Conservation (phyloP, 2,329 filamentous ascomycete species). For the Aspergillus japonicus region DNA sequence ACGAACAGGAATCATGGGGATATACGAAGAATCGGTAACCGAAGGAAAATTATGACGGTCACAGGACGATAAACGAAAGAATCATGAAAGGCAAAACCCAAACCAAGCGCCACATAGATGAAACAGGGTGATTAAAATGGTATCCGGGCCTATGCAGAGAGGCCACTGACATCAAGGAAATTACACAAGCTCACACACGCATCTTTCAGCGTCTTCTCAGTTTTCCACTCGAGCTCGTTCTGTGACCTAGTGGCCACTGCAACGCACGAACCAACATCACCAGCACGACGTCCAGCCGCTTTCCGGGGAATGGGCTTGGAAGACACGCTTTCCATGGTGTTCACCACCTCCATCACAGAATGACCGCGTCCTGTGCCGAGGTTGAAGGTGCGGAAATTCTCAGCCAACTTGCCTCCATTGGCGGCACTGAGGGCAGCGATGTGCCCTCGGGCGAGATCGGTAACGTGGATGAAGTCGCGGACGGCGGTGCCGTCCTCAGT, state of each 20-base stretch:
- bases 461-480: constrained; percentile 67
- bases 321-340: constrained; percentile 40
- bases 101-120: constrained; percentile 5
- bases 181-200: constrained; percentile 41
- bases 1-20: background rate
- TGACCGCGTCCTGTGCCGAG: constrained; percentile 40
- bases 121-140: constrained; percentile 6
- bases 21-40: background rate
- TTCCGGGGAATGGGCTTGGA: constrained; percentile 34
- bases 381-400: constrained; percentile 46
- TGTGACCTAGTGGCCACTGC: constrained; percentile 40
- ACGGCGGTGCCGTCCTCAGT: constrained; percentile 65
- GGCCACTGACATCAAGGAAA: constrained; percentile 35
- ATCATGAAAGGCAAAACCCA: background rate
- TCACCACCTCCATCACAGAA: constrained; percentile 40
- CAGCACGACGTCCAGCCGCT: constrained; percentile 34
- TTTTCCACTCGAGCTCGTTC: constrained; percentile 55
- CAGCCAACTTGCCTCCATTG: constrained; percentile 31
- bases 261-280: constrained; percentile 42
- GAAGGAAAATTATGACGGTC: background rate
- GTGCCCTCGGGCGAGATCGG: constrained; percentile 63
- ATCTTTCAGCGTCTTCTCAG: constrained; percentile 38
- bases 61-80: background rate
- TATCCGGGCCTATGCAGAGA: constrained; percentile 22
- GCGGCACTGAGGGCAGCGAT: constrained; percentile 56